A percentile compares a stretch with the other conserved stretches of the same genome.
These are phyloP conservation scores for Schizonepeta tenuifolia DNA, from an alignment of 257 asterid genomes.

Conservation along the genomic window DNA sequence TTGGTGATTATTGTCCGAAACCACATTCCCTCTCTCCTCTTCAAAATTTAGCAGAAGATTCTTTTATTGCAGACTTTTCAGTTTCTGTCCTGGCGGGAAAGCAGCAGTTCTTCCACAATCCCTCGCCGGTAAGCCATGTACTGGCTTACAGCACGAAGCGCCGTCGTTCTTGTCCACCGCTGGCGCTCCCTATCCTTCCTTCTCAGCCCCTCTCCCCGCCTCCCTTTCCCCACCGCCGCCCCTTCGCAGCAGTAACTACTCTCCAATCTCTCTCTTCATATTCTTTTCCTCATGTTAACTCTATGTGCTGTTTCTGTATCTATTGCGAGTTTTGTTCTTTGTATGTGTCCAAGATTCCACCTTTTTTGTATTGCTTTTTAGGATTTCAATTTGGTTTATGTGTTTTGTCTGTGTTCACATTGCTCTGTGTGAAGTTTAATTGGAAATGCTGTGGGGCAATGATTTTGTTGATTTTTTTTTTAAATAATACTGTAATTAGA, in stretches of 20 bases:
- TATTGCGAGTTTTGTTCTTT: background rate
- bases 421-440: background rate
- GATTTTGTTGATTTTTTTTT: background rate
- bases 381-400: constrained; percentile 19
- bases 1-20: constrained; percentile 11
- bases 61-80: constrained; percentile 15
- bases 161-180: constrained; percentile 58
- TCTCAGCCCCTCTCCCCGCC: constrained; percentile 48
- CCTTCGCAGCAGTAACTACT: constrained; percentile 39
- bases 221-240: constrained; percentile 42
- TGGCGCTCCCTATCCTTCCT: constrained; percentile 67
- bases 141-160: constrained; percentile 66
- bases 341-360: background rate
- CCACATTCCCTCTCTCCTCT: background rate
- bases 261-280: background rate
- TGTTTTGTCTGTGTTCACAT: background rate
- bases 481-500: too few relatives aligned
- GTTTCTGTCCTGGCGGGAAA: constrained; percentile 41
- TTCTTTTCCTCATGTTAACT: background rate
- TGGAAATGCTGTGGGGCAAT: constrained; percentile 6
- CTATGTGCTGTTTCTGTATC: background rate
- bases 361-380: background rate
- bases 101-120: constrained; percentile 4
- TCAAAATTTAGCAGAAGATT: background rate
- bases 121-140: constrained; percentile 33